Base-by-base conservation (phyloP, 1,284 basidiomycete genomes). In the Blastosporella zonata region DNA sequence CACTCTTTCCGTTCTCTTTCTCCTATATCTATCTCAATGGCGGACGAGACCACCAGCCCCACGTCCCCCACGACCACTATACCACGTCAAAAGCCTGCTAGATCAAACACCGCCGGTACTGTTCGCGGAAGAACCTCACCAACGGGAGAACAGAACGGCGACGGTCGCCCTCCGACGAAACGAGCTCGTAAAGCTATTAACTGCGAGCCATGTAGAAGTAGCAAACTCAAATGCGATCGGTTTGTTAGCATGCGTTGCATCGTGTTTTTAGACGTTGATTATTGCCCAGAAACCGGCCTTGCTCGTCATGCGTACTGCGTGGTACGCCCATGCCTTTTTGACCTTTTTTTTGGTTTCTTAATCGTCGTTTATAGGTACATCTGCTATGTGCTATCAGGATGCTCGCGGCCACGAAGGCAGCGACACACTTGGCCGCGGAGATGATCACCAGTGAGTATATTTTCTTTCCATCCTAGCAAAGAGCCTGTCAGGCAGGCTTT, bases 201-300 rank as follows among this genome's bases (percentile, higher is more conserved):
- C 68, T 90, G 87, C 62, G 87, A 89, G 58, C 87, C 87, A 1
- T 90, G 87, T 68, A 78, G 87, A 61, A 84, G 82, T 60, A 87
- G 84, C 73, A 89, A 90, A 66, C 79, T 90, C 57, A 90, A 90
- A 68, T 90, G 87, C 70, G 88, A 89, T 67, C 81, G 87, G 86
- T 86, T 50, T 22, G 67, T 66, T 36, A 36, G 25, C 48, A 29
- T 50, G 39, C 48, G 47, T 22, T 3, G 46, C 36, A 39, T 23
- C 43, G 38, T 45, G 35, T 20, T 39, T 41, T 17, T 13, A 39
- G 41, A 34, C 43, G 44, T 54, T 47, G 43, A 36, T 52, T 40
- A 46, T 53, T 58, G 37, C 55, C 54, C 62, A 89, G 88, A 67
- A 88, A 87, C 58, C 82, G 87, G 4, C 87, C 87, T 12, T 90